Conservation (phyloP, 2,329 filamentous ascomycete genomes). For the Pseudocercospora crystallina region DNA sequence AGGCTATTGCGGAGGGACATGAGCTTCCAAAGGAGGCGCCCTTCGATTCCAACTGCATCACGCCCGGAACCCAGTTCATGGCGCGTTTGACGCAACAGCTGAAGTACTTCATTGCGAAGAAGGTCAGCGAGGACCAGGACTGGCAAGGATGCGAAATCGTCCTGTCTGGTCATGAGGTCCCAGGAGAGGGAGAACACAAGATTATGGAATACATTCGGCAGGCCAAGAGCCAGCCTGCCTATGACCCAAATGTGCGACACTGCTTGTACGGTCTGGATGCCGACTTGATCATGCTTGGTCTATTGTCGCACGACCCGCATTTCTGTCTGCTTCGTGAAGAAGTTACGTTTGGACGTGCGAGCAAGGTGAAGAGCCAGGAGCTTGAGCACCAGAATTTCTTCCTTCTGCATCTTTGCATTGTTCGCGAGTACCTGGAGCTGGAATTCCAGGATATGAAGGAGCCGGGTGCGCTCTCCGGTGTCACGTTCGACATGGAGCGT, state of each 20-base stretch:
- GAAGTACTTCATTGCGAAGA: constrained; percentile 99
- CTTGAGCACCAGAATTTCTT: constrained; percentile 99
- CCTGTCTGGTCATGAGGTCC: constrained; percentile 94
- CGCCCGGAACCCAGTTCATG: constrained; percentile 97
- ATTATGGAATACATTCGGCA: constrained; percentile 99
- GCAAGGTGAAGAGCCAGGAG: constrained; percentile 88
- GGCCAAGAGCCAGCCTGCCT: constrained; percentile 90
- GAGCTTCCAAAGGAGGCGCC: constrained; percentile 93
- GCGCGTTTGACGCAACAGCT: constrained; percentile 89
- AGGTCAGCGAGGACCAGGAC: constrained; percentile 92
- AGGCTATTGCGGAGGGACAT: constrained; percentile 83
- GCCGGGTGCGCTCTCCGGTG: constrained; percentile 63
- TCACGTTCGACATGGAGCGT: constrained; percentile 88
- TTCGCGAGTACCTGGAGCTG: constrained; percentile 92
- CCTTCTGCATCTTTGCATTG: constrained; percentile 93
- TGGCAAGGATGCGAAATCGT: constrained; percentile 98
- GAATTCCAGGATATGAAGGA: constrained; percentile 92
- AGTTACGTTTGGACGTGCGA: constrained; percentile 90
- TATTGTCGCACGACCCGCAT: constrained; percentile 96
- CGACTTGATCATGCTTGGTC: constrained; percentile 96
- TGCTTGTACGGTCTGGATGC: constrained; percentile 97
- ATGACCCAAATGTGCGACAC: constrained; percentile 90
- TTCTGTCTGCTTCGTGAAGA: constrained; percentile 97
- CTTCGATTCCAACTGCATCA: constrained; percentile 99
- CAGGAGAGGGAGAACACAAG: constrained; percentile 97